Percentiles rank a stretch among this genome's conserved stretches.
Conservation (phyloP, 2,329 filamentous ascomycete genomes). For the Monilinia fructigena region DNA sequence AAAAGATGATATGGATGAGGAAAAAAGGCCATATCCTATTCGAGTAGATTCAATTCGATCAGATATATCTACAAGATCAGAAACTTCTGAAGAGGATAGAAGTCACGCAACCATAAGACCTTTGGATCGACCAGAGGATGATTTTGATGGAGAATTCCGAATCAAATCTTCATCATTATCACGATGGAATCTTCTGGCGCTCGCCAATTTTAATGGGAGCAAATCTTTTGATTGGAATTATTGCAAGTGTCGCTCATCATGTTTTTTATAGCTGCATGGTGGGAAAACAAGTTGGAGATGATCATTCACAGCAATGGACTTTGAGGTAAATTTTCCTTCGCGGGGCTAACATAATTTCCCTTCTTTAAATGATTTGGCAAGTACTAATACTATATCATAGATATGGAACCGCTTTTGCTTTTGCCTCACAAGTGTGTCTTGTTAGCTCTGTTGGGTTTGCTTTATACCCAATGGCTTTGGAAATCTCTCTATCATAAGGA, state of each 20-base stretch:
- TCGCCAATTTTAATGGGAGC: constrained; percentile 27
- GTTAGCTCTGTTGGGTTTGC: constrained; percentile 24
- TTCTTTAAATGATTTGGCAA: not conserved
- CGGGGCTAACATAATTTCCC: no score
- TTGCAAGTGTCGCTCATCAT: constrained; percentile 25
- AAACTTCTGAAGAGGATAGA: not conserved
- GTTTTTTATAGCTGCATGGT: constrained; percentile 22
- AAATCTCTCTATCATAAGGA: constrained; percentile 23
- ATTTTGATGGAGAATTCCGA: not conserved
- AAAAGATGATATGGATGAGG: not conserved
- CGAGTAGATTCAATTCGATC: constrained; percentile 9
- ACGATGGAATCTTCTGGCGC: constrained; percentile 26
- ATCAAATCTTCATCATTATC: not conserved
- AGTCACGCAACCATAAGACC: not conserved
- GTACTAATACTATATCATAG: constrained; percentile 17
- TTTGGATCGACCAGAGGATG: not conserved
- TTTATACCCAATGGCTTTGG: constrained; percentile 29
- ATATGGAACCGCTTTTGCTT: constrained; percentile 26
- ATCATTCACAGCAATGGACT: constrained; percentile 24
- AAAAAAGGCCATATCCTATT: not conserved
- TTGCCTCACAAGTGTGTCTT: constrained; percentile 25
- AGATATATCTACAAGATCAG: not conserved
- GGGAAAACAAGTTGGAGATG: constrained; percentile 25
- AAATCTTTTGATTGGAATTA: constrained; percentile 24
- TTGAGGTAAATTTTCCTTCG: constrained; percentile 22